phyloP scores from a whole-genome alignment of 2,329 filamentous ascomycete species.

The Pseudocercospora pini-densiflorae region DNA sequence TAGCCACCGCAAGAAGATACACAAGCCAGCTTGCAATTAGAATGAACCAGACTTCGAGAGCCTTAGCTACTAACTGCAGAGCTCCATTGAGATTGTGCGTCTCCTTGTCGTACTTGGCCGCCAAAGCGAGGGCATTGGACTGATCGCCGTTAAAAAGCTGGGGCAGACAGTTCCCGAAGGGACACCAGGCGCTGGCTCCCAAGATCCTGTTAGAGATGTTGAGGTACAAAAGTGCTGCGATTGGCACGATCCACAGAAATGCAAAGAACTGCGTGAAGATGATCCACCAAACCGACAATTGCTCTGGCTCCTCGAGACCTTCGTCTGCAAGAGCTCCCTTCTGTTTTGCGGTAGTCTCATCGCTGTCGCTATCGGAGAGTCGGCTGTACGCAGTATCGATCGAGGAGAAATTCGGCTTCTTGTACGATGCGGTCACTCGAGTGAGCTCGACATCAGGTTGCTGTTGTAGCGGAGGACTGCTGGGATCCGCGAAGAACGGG shows the following conservation, averaged over 20 bases:
- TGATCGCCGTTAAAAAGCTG: not conserved
- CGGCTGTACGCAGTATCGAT: not conserved
- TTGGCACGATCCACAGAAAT: slow-evolving; percentile 35
- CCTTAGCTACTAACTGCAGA: slow-evolving; percentile 35
- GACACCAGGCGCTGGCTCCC: slow-evolving; percentile 32
- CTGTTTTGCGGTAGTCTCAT: not conserved
- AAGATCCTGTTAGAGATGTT: slow-evolving; percentile 33
- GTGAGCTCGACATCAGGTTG: not conserved
- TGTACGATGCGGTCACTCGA: not conserved
- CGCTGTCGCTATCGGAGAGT: not conserved
- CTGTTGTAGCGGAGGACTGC: not conserved
- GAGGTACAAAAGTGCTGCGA: slow-evolving; percentile 32
- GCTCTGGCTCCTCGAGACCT: not conserved
- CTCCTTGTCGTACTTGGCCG: slow-evolving; percentile 1
- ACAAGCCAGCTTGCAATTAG: slow-evolving; percentile 31
- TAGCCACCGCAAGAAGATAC: slow-evolving; percentile 30
- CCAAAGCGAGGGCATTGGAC: not conserved
- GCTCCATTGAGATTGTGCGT: slow-evolving; percentile 27
- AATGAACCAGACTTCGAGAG: slow-evolving; percentile 36
- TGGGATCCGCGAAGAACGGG: not conserved
- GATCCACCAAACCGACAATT: slow-evolving; percentile 5
- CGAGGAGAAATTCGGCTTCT: not conserved
- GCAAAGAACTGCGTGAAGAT: slow-evolving; percentile 25
- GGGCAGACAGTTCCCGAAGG: not conserved
- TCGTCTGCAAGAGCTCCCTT: not conserved